Evolutionary conservation across 345 rosid genomes (phyloP).

Genomic region (Geranium brycei): DNA sequence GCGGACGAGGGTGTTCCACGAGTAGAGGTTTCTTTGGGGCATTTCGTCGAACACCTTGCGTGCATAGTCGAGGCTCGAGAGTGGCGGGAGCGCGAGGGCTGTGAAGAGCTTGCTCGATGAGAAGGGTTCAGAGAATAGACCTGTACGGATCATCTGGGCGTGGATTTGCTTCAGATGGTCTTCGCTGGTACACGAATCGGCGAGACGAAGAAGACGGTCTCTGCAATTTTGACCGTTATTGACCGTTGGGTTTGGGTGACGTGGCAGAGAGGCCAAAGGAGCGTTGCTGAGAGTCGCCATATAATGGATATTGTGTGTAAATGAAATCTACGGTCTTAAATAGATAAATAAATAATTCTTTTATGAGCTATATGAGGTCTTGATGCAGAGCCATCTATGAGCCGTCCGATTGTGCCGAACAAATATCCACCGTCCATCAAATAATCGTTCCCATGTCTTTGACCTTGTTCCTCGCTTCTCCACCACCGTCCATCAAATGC

Average conservation of each 20-base stretch:
- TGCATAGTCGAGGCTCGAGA: slow-evolving; percentile 53
- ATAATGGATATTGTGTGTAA: too few species aligned
- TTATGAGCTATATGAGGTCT: too few species aligned
- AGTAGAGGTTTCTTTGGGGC: slow-evolving; percentile 49
- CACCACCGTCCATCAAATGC: too few species aligned
- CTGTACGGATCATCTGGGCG: slow-evolving; percentile 46
- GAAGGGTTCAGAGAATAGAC: slow-evolving; percentile 30
- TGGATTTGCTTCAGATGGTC: slow-evolving; percentile 45
- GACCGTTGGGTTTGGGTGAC: slow-evolving; percentile 16
- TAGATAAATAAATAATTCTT: too few species aligned
- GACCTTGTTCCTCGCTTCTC: too few species aligned
- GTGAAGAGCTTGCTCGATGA: slow-evolving; percentile 48
- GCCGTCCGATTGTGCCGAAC: slow-evolving; percentile 9
- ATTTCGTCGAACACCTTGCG: slow-evolving; percentile 56
- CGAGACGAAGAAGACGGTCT: slow-evolving; percentile 12
- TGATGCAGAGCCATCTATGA: slow-evolving; percentile 13
- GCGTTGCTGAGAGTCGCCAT: too few species aligned
- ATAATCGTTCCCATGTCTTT: too few species aligned
- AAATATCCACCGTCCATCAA: slow-evolving; percentile 24
- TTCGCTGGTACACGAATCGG: slow-evolving; percentile 26
- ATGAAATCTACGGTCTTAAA: too few species aligned
- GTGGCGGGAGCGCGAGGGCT: slow-evolving; percentile 16
- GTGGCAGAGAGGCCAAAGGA: too few species aligned
- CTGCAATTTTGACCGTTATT: slow-evolving; percentile 23
- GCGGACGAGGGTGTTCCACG: slow-evolving; percentile 71